These are phyloP conservation scores for Pseudogymnoascus sp. DNA, from an alignment of 2,329 filamentous ascomycete species.

Conservation along the genomic window DNA sequence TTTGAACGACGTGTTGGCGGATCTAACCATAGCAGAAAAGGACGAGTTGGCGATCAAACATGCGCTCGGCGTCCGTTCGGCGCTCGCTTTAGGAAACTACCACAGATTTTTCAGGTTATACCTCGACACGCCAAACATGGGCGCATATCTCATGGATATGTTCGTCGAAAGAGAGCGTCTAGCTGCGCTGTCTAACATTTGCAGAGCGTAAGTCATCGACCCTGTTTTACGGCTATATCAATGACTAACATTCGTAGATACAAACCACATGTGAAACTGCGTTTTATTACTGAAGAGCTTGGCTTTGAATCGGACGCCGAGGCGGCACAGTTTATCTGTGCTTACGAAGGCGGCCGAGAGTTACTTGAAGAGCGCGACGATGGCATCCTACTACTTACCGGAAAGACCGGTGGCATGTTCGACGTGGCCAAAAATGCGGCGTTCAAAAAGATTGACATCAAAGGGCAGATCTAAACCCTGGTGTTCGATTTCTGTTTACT, in stretches of 20 bases:
- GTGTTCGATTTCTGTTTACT: background rate
- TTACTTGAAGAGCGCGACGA: conserved; percentile 72
- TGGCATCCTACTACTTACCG: conserved; percentile 64
- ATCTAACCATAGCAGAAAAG: conserved; percentile 98
- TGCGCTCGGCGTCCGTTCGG: conserved; percentile 82
- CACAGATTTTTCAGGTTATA: conserved; percentile 97
- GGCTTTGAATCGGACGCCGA: conserved; percentile 90
- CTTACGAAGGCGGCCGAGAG: conserved; percentile 61
- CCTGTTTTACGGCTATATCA: background rate
- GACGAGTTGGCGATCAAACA: conserved; percentile 77
- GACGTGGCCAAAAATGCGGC: conserved; percentile 65
- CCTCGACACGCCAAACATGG: conserved; percentile 91
- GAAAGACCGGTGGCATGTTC: conserved; percentile 66
- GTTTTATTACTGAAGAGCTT: conserved; percentile 91
- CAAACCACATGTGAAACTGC: conserved; percentile 80
- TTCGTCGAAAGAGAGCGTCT: conserved; percentile 92
- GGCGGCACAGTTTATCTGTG: conserved; percentile 82
- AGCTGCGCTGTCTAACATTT: conserved; percentile 82
- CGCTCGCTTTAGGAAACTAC: conserved; percentile 88
- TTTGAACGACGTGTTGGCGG: conserved; percentile 95
- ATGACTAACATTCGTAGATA: conserved; percentile 61
- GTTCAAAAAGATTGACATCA: conserved; percentile 88
- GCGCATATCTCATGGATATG: conserved; percentile 98
- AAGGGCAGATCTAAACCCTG: conserved; percentile 76
- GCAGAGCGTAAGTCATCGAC: conserved; percentile 72